Base-by-base conservation (phyloP, 2,329 filamentous ascomycete genomes). In the Ceratocystis cubensis region DNA sequence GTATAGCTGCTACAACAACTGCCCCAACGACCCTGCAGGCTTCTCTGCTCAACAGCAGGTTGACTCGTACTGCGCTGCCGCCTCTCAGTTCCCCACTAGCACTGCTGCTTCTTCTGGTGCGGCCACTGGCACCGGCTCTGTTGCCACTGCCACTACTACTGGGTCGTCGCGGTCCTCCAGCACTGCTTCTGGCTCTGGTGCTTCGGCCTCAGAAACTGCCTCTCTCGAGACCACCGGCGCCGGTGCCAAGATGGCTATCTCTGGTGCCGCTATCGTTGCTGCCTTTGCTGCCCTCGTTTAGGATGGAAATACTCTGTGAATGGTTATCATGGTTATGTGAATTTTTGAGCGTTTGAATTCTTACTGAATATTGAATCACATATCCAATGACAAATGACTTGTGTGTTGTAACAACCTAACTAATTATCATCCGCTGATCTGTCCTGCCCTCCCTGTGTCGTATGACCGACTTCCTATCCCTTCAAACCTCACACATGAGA, bases 1-100 rank as follows among this genome's bases (percentile, higher is more conserved):
- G 1, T n/a, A 59, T 66, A 80, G 79, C 69, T 82, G 80, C 79
- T 82, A 77, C 75, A 80, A 81, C 76, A 82, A 82, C 78, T 82
- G 81, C 76, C 81, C 81, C 72, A 75, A 78, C 71, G 80, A 82
- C 73, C 1, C 71, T 63, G 75, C 77, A 59, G 73, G 71, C 69
- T 65, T 70, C 64, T 65, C 72, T 22, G 75, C 74, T 70, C 69
- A 74, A 63, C 72, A 74, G 70, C 75, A 78, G 72, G 75, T 78
- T 69, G 72, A 72, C 68, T 74, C 76, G 71, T 78, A 74, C 75
- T 82, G 80, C 76, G 72, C 73, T 66, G 76, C 79, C 70, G 79
- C 78, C 68, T 77, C 74, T 67, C 74, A 78, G 71, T 78, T 75
- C 73, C 74, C 76, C 64, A 72, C 72, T 50, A 72, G 73, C 67